These are phyloP conservation scores for Neurospora sp. DNA, from an alignment of 495 filamentous ascomycete genomes.

Conservation along the genomic window DNA sequence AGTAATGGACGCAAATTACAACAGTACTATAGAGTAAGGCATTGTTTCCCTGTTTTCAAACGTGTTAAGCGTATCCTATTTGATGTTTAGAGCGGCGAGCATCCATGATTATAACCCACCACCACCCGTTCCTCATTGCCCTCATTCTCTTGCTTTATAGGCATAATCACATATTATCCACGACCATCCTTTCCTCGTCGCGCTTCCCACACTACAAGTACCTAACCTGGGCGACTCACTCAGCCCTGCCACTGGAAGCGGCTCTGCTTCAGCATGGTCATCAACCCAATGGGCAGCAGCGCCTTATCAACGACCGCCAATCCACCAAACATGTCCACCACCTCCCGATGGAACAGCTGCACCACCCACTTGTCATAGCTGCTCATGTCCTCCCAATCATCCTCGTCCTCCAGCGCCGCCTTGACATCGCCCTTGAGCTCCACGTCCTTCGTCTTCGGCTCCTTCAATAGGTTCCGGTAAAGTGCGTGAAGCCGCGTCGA, in stretches of 20 bases:
- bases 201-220: background rate
- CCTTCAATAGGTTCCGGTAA: slow-evolving; percentile 8
- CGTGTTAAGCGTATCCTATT: background rate
- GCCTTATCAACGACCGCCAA: slow-evolving; percentile 40
- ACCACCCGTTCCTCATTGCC: background rate
- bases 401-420: slow-evolving; percentile 9
- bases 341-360: slow-evolving; percentile 39
- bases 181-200: background rate
- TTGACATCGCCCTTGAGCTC: slow-evolving; percentile 5
- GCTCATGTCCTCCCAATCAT: slow-evolving; percentile 5
- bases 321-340: slow-evolving; percentile 40
- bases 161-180: background rate
- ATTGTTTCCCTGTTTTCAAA: background rate
- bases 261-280: slow-evolving; percentile 34
- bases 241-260: slow-evolving; percentile 20
- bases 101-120: background rate
- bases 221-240: background rate
- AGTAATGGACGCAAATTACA: background rate
- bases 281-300: slow-evolving; percentile 43
- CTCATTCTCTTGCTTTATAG: background rate
- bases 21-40: background rate
- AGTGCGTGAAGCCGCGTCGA: slow-evolving; percentile 9
- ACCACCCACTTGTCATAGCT: slow-evolving; percentile 39
- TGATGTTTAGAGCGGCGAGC: background rate
- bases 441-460: slow-evolving; percentile 1